These are phyloP conservation scores for Biancaea sappan DNA, from an alignment of 306 rosid species.

Conservation along the genomic window DNA sequence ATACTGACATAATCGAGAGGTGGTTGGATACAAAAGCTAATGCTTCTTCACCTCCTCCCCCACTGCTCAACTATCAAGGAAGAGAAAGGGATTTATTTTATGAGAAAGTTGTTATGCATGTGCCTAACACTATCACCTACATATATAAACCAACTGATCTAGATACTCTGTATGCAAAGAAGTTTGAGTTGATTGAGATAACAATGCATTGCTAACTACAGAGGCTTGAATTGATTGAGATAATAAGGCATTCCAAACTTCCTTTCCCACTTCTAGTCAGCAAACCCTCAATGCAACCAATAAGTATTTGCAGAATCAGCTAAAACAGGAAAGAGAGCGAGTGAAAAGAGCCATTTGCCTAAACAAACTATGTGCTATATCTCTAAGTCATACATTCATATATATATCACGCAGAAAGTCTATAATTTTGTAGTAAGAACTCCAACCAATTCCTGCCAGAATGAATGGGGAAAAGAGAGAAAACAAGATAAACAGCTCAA, in stretches of 20 bases:
- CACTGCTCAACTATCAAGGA: neutral
- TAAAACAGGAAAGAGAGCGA: neutral
- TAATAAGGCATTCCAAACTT: neutral
- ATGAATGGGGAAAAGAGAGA: neutral
- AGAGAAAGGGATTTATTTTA: neutral
- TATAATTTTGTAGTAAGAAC: neutral
- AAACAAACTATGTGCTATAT: neutral
- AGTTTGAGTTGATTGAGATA: neutral
- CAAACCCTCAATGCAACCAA: neutral
- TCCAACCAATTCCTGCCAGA: neutral
- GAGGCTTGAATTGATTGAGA: neutral
- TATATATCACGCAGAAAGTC: neutral
- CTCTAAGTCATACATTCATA: neutral
- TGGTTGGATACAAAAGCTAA: neutral
- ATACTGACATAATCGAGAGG: neutral
- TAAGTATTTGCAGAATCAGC: neutral
- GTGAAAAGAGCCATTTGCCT: neutral
- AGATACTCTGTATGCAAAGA: neutral
- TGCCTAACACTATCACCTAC: neutral
- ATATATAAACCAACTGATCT: neutral
- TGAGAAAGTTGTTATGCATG: neutral
- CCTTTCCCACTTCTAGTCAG: neutral
- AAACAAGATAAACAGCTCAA: neutral
- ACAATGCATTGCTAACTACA: neutral
- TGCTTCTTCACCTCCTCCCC: neutral